Base-by-base conservation (phyloP, 139 green algal genomes). In the Zygnema circumcarinatum region DNA sequence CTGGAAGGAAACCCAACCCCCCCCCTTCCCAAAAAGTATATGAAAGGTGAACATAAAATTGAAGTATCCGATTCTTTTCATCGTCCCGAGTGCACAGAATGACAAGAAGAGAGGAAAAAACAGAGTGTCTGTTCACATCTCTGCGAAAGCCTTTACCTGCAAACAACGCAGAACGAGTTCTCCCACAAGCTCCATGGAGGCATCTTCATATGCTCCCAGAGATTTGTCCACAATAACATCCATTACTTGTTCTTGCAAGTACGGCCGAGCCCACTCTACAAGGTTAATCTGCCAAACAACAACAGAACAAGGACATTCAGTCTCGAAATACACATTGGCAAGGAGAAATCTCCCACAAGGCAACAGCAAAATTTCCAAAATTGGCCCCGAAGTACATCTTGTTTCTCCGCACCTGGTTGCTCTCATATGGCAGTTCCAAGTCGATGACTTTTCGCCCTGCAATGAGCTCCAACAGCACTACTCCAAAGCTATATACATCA, bases 401-500 rank as follows among this genome's bases (percentile, higher is more conserved):
- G 7, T 25, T 20, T 11, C 16, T 11, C 7, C 11, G 3, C 11
- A 78, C 69, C 32, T 83, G 75, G 7, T 21, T 68, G 33, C 21
- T 73, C 36, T 86, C 79, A 20, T 47, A 16, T 20, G 67, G 11
- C 29, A 86, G 79, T 3, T 2, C 22, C 29, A 86, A 38, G 52
- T 83, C 69, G 67, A 86, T 86, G 31, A 83, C 67, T 83, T 81
- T 86, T 3, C 79, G 2, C 16, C 76, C 84, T 16, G 78, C 32
- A 0, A 89, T 20, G 1, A 87, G 21, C 33, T 89, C 84, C 38
- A 89, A 56, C 74, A 89, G 54, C 74, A 89, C 84, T 20, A 89
- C 84, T 1, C 84, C 84, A 89, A 86, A 89, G 74, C 84, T 89
- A 38, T 89, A 89, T 38, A 89, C 84, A 41, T 89, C 84, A 25